phyloP scores from a whole-genome alignment of 23 red algal species.

The Agarophyton chilense region DNA sequence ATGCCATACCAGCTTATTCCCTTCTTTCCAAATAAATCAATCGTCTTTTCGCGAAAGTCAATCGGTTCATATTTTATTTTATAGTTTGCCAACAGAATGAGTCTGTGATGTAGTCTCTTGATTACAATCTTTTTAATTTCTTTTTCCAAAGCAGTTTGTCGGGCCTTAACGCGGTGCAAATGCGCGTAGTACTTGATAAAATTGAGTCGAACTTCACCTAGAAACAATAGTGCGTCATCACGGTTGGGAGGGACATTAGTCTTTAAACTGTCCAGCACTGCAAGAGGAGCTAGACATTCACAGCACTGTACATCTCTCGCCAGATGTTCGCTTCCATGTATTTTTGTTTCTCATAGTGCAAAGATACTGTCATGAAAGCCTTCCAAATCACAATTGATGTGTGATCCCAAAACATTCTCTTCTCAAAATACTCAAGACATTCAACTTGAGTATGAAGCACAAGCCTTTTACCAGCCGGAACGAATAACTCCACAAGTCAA shows the following conservation, averaged over 20 bases:
- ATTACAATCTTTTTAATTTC: not conserved
- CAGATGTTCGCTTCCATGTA: not conserved
- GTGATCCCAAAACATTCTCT: not conserved
- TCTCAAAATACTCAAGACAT: not conserved
- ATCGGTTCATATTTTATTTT: constrained; percentile 57
- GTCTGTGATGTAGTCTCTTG: not conserved
- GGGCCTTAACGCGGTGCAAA: not conserved
- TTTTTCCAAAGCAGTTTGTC: not conserved
- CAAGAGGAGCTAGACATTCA: not conserved
- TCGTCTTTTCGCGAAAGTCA: constrained; percentile 18
- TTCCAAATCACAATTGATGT: not conserved
- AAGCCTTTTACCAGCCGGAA: not conserved
- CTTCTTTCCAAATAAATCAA: constrained; percentile 46
- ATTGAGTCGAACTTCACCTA: not conserved
- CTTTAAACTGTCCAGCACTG: not conserved
- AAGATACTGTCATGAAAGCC: not conserved
- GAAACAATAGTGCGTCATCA: not conserved
- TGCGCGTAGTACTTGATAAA: not conserved
- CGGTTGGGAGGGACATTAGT: not conserved
- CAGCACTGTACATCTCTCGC: not conserved
- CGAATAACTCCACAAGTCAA: not conserved
- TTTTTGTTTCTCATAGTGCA: not conserved
- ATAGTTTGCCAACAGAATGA: constrained; percentile 13
- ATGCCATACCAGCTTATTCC: constrained; percentile 36
- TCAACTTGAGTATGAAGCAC: not conserved